Base-by-base conservation (phyloP, 2,329 filamentous ascomycete species). In the Phaeosphaeria sp. region DNA sequence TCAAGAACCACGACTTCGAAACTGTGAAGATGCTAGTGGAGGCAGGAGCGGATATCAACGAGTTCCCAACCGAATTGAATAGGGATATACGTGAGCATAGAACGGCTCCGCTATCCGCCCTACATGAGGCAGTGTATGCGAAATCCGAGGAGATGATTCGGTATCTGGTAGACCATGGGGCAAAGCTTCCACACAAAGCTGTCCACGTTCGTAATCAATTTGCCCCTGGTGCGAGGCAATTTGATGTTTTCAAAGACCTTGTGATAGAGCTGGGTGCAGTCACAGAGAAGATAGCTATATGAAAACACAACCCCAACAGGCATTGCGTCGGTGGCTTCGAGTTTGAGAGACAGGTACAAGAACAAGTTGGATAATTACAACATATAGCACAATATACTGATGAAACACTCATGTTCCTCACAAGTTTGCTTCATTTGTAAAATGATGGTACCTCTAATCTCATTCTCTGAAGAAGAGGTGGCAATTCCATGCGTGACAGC, bases 141-240 rank as follows among this genome's bases (percentile, higher is more conserved):
- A 58, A 58, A 58, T 58, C 55, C 48, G 55, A 58, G 47, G 30
- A 50, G 44, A 58, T 52, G 52, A 58, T 58, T 43, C 42, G 51
- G n/a, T 58, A 54, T 44, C 25, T 58, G 43, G 47, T 46, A 23
- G 47, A 54, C 6, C 56, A 51, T 52, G 56, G 51, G 27, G 56
- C 42, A 50, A 58, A 52, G 43, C 33, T 54, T 23, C 20, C 47
- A 17, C 47, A 27, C 30, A 42, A 58, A 23, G n/a, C n/a, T n/a
- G n/a, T n/a, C n/a, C n/a, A n/a, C n/a, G n/a, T n/a, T n/a, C n/a
- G n/a, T n/a, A n/a, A n/a, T n/a, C n/a, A n/a, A n/a, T n/a, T n/a
- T n/a, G n/a, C n/a, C n/a, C n/a, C n/a, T n/a, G n/a, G n/a, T n/a
- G n/a, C n/a, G n/a, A n/a, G n/a, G n/a, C n/a, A n/a, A n/a, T n/a